Evolutionary conservation across 2,329 filamentous ascomycete genomes (phyloP), one percentile per base, ranked within the genome.

Genomic region (Lasiodiplodia sp.): DNA sequence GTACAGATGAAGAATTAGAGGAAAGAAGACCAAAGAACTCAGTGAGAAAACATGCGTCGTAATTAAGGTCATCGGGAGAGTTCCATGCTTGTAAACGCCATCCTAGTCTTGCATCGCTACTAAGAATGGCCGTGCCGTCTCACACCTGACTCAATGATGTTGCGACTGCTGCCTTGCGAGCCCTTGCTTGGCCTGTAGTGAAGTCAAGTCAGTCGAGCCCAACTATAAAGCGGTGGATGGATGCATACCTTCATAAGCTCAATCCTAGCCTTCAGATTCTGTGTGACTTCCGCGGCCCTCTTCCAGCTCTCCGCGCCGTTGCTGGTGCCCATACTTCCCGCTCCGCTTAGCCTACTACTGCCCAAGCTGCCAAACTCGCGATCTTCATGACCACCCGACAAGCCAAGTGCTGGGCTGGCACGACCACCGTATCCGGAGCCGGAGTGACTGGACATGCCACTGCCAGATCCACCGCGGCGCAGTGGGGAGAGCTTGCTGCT

Each of bases 271-370:
- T 98, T 99, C 76, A 99, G 81, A 79, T 97, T 96, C 80, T 94
- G 97, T 67, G 96, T 99, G 69, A 99, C 96, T 83, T 99, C 96
- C 2, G 96, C 96, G 21, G 96, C 96, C 73, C 96, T 87, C 83
- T 94, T 96, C 96, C 96, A 99, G 78, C 94, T 98, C 83, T 99
- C 96, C 66, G 79, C 81, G 73, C 80, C 73, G 72, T 78, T 70
- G 77, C 64, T 69, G 72, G 76, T 79, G 78, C 64, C 70, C 75
- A 69, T 49, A 40, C 71, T 72, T 25, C n/a, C 78, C 75, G 62
- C 40, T n/a, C 52, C 47, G 49, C 64, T 67, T 31, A 67, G 16
- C 11, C 64, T 56, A 23, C 52, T 31, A 28, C 64, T 58, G 23
- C 64, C 55, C 38, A 49, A 31, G 40, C 65, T 68, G 18, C 57